Conservation (phyloP, 768 basidiomycete genomes). For the Podaxis carcinomalis region DNA sequence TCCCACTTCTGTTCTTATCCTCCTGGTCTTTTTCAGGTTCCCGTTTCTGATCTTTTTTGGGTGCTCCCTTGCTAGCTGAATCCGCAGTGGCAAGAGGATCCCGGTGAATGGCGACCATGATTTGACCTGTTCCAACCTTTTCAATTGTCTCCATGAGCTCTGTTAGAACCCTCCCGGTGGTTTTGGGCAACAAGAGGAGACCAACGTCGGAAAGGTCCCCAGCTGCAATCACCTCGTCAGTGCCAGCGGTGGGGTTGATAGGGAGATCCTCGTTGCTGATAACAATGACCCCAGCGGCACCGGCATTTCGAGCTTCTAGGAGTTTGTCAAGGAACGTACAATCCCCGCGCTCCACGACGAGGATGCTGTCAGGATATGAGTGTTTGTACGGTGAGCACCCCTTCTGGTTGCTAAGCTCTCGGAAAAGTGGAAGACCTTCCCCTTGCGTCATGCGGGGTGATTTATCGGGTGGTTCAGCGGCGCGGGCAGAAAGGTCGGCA, state of each 20-base stretch:
- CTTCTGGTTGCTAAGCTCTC: constrained; percentile 44
- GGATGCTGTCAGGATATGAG: constrained; percentile 42
- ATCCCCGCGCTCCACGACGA: constrained; percentile 70
- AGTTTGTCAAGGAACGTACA: constrained; percentile 92
- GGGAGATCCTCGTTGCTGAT: constrained; percentile 55
- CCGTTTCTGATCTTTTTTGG: not conserved
- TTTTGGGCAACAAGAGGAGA: constrained; percentile 51
- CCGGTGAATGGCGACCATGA: constrained; percentile 47
- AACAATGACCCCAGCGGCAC: constrained; percentile 77
- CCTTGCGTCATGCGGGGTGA: constrained; percentile 42
- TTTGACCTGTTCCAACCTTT: constrained; percentile 38
- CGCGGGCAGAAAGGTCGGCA: constrained; percentile 43
- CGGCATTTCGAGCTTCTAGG: constrained; percentile 57
- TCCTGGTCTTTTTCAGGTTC: constrained; percentile 23
- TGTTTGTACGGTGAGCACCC: constrained; percentile 59
- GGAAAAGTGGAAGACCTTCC: constrained; percentile 52
- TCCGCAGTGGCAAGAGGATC: constrained; percentile 5
- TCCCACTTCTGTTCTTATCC: constrained; percentile 19
- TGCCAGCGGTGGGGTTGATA: constrained; percentile 65
- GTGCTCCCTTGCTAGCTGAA: not conserved
- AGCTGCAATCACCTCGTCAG: constrained; percentile 49
- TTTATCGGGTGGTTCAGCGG: constrained; percentile 15
- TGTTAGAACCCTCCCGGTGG: constrained; percentile 48
- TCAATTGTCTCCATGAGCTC: constrained; percentile 55
- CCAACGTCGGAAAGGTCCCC: constrained; percentile 57